A percentile compares a stretch with the other conserved stretches of the same genome.
Conservation (phyloP, 305 asterid species). For the Coffea humblotiana region DNA sequence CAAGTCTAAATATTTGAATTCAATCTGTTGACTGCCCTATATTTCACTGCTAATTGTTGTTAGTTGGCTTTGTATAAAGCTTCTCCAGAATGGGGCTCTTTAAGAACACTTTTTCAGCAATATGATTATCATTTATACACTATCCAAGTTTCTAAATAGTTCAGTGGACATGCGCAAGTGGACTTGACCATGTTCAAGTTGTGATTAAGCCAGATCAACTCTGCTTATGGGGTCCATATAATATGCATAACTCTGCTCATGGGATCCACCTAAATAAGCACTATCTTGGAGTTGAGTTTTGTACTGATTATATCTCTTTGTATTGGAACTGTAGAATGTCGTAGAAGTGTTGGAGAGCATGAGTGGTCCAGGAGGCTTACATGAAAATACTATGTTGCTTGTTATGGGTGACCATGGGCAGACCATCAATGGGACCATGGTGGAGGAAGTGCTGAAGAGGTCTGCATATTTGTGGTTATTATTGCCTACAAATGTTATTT, state of each 20-base stretch:
- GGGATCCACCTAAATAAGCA: not conserved
- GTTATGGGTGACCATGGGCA: conserved; percentile 99
- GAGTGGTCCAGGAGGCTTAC: conserved; percentile 85
- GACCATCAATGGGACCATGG: conserved; percentile 97
- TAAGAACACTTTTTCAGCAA: not conserved
- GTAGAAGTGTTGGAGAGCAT: conserved; percentile 69
- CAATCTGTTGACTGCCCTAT: not conserved
- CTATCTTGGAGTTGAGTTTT: not conserved
- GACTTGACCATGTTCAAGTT: not conserved
- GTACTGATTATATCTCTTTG: not conserved
- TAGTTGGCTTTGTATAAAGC: not conserved
- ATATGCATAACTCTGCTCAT: not conserved
- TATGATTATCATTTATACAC: not conserved
- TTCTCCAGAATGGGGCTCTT: not conserved
- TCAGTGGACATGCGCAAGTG: not conserved
- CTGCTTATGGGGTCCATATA: not conserved
- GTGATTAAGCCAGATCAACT: not conserved
- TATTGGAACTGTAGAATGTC: conserved; percentile 53
- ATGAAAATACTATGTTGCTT: conserved; percentile 92
- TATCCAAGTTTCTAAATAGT: not conserved
- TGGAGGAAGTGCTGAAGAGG: conserved; percentile 97
- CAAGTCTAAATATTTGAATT: not conserved
- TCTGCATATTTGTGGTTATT: conserved; percentile 31
- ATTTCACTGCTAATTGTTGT: not conserved
- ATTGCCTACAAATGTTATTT: conserved; percentile 4